phyloP scores from a whole-genome alignment of 495 filamentous ascomycete genomes.

The Neurospora sp. region DNA sequence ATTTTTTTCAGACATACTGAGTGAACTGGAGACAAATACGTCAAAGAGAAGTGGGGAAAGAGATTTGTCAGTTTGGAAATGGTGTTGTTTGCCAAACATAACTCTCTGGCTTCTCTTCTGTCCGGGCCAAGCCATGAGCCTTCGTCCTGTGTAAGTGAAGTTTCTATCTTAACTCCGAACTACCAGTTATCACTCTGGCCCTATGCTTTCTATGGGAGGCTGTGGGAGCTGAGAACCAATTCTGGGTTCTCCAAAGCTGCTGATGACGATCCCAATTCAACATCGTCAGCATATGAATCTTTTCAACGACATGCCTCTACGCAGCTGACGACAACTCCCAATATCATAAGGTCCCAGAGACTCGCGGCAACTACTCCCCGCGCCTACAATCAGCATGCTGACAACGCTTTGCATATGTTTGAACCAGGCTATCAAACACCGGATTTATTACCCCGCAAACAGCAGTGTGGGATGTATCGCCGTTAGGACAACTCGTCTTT shows the following conservation, averaged over 20 bases:
- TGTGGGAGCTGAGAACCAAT: not conserved
- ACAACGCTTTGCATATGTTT: not conserved
- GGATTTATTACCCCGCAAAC: not conserved
- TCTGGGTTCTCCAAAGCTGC: not conserved
- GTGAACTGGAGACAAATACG: not conserved
- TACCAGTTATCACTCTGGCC: not conserved
- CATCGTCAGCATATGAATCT: not conserved
- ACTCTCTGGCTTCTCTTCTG: not conserved
- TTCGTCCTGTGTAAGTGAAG: not conserved
- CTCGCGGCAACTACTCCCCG: not conserved
- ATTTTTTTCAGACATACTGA: not conserved
- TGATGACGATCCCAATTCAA: not conserved
- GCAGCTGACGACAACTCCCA: not conserved
- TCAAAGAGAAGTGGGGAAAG: not conserved
- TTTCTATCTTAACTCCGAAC: not conserved
- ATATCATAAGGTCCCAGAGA: not conserved
- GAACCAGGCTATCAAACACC: not conserved
- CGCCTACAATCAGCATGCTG: not conserved
- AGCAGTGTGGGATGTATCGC: not conserved
- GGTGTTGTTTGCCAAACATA: not conserved
- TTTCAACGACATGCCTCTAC: not conserved
- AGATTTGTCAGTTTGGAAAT: not conserved
- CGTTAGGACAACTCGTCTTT: not conserved
- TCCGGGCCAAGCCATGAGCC: not conserved
- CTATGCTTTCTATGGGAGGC: not conserved